Percentiles rank a stretch among this genome's conserved stretches.
Conservation (phyloP, 495 filamentous ascomycete species). For the Neurospora sp. region DNA sequence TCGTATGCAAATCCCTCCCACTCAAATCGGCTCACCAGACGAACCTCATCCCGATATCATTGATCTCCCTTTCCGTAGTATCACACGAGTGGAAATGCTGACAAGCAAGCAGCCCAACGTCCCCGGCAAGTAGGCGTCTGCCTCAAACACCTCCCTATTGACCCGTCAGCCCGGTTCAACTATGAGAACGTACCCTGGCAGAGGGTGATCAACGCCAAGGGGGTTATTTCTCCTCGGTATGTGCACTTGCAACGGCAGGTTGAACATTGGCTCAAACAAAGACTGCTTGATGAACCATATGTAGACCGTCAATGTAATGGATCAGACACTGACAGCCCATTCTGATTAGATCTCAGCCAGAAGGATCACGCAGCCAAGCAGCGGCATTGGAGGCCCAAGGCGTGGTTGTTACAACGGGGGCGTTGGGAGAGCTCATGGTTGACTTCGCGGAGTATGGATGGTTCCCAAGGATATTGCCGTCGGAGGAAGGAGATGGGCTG, state of each 20-base stretch:
- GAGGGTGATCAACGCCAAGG: slow-evolving; percentile 79
- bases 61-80: neutral
- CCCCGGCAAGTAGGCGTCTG: slow-evolving; percentile 79
- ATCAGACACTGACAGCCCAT: neutral
- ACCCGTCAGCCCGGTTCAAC: slow-evolving; percentile 46
- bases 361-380: slow-evolving; percentile 61
- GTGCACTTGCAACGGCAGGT: neutral
- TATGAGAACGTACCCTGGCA: slow-evolving; percentile 85
- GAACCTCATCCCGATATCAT: neutral
- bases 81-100: neutral
- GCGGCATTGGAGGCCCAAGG: slow-evolving; percentile 56
- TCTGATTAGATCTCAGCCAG: slow-evolving; percentile 45
- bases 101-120: slow-evolving; percentile 42
- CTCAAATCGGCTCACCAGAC: neutral
- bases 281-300: neutral
- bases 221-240: slow-evolving; percentile 74
- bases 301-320: neutral
- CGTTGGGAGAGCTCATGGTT: slow-evolving; percentile 61
- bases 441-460: slow-evolving; percentile 61
- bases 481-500: slow-evolving; percentile 29
- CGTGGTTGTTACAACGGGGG: slow-evolving; percentile 51
- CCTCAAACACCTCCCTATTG: slow-evolving; percentile 68
- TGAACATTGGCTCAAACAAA: neutral
- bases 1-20: slow-evolving; percentile 47
- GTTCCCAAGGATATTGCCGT: slow-evolving; percentile 57